Percentiles rank a stretch among this genome's conserved stretches.
Evolutionary conservation across 2,329 filamentous ascomycete genomes (phyloP).

Genomic region (Chaetomiaceae sp.): DNA sequence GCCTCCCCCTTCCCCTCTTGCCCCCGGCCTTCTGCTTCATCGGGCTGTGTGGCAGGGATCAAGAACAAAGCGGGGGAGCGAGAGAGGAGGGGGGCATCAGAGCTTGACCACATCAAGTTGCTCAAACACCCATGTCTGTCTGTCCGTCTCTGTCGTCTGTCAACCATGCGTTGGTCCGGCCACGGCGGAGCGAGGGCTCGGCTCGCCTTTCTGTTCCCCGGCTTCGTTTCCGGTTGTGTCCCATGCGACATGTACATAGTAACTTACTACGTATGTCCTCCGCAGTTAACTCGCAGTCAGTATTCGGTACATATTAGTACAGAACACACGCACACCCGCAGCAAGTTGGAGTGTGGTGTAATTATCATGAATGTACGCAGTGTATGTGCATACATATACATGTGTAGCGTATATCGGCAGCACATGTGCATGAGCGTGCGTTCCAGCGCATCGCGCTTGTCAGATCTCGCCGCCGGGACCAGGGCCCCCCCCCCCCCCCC

Average conservation of each 20-base stretch:
- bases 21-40: constrained; percentile 13
- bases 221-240: neutral
- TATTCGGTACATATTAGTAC: no score
- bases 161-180: constrained; percentile 1
- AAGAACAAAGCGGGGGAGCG: no score
- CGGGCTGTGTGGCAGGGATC: constrained; percentile 11
- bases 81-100: no score
- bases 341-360: no score
- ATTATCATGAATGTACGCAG: neutral
- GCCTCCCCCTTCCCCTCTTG: neutral
- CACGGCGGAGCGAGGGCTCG: constrained; percentile 1
- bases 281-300: no score
- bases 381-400: no score
- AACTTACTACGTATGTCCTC: no score
- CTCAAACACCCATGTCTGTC: no score
- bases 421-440: neutral
- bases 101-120: neutral
- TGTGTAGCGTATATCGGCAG: neutral
- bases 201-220: constrained; percentile 3
- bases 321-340: no score
- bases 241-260: constrained; percentile 2
- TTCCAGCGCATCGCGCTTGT: constrained; percentile 12
- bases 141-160: no score
- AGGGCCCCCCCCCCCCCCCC: neutral
- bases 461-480: constrained; percentile 2